Evolutionary conservation across 225 moss, liverwort and hornwort genomes (phyloP).

Genomic region (Straminergon stramineum): DNA sequence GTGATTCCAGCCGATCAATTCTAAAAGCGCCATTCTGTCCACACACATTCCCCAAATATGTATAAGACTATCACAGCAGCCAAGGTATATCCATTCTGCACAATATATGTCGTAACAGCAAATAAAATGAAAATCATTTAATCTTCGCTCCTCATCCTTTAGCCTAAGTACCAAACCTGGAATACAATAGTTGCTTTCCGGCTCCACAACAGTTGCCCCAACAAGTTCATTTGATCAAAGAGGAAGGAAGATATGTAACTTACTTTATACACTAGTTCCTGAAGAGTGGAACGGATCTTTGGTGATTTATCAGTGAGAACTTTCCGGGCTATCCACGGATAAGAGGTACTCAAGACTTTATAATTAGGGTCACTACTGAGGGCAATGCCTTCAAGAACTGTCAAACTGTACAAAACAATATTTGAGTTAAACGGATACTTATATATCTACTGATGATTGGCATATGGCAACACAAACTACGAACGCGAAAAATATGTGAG

Average conservation of each 20-base stretch:
- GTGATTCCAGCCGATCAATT: slow-evolving; percentile 81
- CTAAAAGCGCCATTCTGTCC: slow-evolving; percentile 77
- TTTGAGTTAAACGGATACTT: neutral
- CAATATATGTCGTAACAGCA: neutral
- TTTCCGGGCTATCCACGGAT: slow-evolving; percentile 99
- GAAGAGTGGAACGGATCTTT: slow-evolving; percentile 68
- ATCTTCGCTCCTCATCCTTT: neutral
- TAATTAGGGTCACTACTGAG: slow-evolving; percentile 86
- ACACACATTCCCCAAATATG: neutral
- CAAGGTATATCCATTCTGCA: neutral
- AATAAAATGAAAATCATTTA: neutral
- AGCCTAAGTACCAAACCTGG: neutral
- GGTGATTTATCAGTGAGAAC: slow-evolving; percentile 89
- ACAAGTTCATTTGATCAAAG: neutral
- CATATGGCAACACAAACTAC: neutral
- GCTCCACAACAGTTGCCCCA: neutral
- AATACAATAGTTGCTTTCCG: neutral
- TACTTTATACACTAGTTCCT: slow-evolving; percentile 84
- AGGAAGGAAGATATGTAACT: neutral
- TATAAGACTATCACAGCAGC: neutral
- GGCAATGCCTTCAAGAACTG: slow-evolving; percentile 96
- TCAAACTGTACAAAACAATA: slow-evolving; percentile 57
- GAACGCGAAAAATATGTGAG: neutral
- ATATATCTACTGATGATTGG: neutral
- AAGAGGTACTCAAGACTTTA: slow-evolving; percentile 95